Evolutionary conservation across 2,329 filamentous ascomycete species (phyloP).

Genomic region (Akanthomyces muscarius): DNA sequence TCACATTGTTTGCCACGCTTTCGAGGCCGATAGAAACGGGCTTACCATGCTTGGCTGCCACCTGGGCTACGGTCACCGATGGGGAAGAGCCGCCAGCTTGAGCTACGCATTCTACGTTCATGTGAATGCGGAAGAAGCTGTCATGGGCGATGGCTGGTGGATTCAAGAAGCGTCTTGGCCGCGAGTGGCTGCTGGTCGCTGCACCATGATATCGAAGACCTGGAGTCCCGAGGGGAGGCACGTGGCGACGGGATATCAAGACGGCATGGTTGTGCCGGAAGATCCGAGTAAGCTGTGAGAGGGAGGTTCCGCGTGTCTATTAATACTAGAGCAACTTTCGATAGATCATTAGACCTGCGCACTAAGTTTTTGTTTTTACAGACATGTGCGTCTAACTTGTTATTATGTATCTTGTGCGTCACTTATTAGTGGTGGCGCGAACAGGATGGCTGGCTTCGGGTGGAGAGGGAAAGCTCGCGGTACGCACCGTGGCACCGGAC

Average conservation of each 20-base stretch:
- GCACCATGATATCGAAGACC: conserved; percentile 45
- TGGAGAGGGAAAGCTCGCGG: too few relatives aligned
- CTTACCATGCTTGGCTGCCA: conserved; percentile 49
- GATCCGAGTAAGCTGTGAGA: not conserved
- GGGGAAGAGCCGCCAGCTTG: conserved; percentile 42
- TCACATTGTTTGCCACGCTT: conserved; percentile 48
- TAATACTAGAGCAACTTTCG: not conserved
- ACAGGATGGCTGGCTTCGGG: too few relatives aligned
- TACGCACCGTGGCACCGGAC: too few relatives aligned
- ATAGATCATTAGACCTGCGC: too few relatives aligned
- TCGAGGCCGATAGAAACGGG: conserved; percentile 51
- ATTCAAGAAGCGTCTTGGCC: conserved; percentile 50
- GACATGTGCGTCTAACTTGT: too few relatives aligned
- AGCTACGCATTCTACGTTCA: conserved; percentile 52
- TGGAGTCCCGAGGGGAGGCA: conserved; percentile 52
- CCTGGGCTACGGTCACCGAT: conserved; percentile 40
- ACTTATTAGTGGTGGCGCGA: too few relatives aligned
- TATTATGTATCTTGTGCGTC: too few relatives aligned
- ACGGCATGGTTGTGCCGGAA: conserved; percentile 37
- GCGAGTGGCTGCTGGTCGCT: conserved; percentile 42
- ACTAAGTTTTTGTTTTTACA: too few relatives aligned
- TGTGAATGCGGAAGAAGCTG: conserved; percentile 43
- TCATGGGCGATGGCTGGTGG: conserved; percentile 52
- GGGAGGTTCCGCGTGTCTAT: not conserved
- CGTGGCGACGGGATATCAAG: conserved; percentile 52